A percentile compares a stretch with the other conserved stretches of the same genome.
Conservation (phyloP, 139 green algal species). For the Microglena sp. region DNA sequence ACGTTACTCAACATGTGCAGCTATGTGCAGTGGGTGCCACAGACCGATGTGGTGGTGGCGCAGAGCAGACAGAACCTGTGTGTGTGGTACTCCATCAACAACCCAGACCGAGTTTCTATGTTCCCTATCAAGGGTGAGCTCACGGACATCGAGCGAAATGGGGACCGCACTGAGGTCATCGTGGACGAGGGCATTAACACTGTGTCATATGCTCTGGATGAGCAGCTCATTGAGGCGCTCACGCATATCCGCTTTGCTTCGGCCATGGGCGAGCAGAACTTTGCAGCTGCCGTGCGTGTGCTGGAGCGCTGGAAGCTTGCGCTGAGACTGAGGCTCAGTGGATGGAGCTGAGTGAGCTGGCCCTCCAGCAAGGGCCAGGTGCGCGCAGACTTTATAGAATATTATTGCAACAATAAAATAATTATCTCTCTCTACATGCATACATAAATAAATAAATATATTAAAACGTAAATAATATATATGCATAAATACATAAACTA, state of each 20-base stretch:
- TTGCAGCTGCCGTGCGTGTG: slow-evolving; percentile 28
- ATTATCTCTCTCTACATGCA: too few relatives aligned
- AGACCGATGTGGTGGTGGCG: slow-evolving; percentile 67
- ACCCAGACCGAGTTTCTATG: slow-evolving; percentile 49
- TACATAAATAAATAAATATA: too few relatives aligned
- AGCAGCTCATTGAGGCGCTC: slow-evolving; percentile 42
- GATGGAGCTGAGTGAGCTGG: slow-evolving; percentile 42
- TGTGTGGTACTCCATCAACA: slow-evolving; percentile 75
- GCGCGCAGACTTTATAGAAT: too few relatives aligned
- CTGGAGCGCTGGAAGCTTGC: slow-evolving; percentile 60
- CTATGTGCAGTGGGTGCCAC: slow-evolving; percentile 81
- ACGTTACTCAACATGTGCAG: slow-evolving; percentile 64
- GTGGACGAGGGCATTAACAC: slow-evolving; percentile 62
- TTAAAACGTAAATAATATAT: too few relatives aligned
- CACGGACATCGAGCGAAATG: slow-evolving; percentile 45
- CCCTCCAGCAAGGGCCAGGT: too few relatives aligned
- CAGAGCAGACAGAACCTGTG: slow-evolving; percentile 64
- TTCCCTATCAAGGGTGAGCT: slow-evolving; percentile 68
- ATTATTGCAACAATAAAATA: too few relatives aligned
- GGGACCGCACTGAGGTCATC: slow-evolving; percentile 63
- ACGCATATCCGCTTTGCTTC: slow-evolving; percentile 19
- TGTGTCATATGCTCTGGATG: slow-evolving; percentile 62
- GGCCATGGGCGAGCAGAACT: slow-evolving; percentile 30
- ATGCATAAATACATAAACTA: too few relatives aligned
- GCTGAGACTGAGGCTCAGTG: slow-evolving; percentile 74